These are phyloP conservation scores for Hypoxylon sp. DNA, from an alignment of 2,329 filamentous ascomycete genomes.

Conservation along the genomic window DNA sequence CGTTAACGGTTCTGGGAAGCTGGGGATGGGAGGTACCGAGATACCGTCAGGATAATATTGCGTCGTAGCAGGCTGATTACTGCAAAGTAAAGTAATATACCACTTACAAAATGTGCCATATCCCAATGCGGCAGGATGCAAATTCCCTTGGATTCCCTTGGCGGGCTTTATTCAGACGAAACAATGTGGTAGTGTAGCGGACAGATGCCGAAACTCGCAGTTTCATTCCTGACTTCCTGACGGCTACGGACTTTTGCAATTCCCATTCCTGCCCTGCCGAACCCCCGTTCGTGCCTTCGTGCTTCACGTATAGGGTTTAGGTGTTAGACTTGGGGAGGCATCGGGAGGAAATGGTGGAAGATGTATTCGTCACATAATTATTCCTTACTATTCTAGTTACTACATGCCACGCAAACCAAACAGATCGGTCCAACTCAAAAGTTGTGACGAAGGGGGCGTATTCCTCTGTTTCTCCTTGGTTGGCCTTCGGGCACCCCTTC, in stretches of 20 bases:
- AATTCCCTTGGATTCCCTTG: constrained; percentile 20
- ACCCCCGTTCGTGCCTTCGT: constrained; percentile 19
- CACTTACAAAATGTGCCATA: constrained; percentile 23
- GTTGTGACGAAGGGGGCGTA: constrained; percentile 35
- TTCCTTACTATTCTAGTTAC: constrained; percentile 32
- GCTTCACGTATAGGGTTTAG: constrained; percentile 9
- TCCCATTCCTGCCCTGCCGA: constrained; percentile 27
- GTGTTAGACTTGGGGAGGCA: constrained; percentile 1
- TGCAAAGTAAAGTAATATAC: constrained; percentile 38
- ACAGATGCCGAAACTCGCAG: constrained; percentile 37
- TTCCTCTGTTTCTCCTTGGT: constrained; percentile 14
- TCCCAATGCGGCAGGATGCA: constrained; percentile 32
- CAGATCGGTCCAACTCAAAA: constrained; percentile 2
- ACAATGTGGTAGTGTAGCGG: constrained; percentile 26
- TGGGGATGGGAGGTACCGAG: constrained; percentile 11
- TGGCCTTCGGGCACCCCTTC: constrained; percentile 34
- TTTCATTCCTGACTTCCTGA: constrained; percentile 32
- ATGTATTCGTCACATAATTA: constrained; percentile 30
- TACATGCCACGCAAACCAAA: constrained; percentile 24
- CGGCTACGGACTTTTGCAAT: constrained; percentile 22
- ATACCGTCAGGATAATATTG: constrained; percentile 8
- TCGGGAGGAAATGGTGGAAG: constrained; percentile 3
- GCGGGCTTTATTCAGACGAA: constrained; percentile 12
- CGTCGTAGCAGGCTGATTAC: constrained; percentile 35
- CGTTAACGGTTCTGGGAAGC: constrained; percentile 31